Conservation (phyloP, 2,329 filamentous ascomycete species). For the Myrmaecium sp. region DNA sequence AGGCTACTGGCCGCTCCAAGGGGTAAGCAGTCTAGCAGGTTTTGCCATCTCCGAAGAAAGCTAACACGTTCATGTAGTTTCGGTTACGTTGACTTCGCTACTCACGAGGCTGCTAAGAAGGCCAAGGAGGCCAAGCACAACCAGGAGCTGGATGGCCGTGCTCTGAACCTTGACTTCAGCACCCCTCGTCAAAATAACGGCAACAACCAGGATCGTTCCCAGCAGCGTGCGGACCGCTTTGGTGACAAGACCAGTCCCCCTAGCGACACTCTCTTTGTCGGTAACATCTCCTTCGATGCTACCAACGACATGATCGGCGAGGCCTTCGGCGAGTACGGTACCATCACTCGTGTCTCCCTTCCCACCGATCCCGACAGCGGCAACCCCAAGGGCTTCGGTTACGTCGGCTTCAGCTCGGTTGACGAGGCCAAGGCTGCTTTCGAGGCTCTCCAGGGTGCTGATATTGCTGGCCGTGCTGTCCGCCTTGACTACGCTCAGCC, state of each 20-base stretch:
- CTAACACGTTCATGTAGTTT: conserved; percentile 35
- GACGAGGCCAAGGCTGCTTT: conserved; percentile 70
- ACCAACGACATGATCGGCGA: conserved; percentile 59
- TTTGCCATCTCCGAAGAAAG: conserved; percentile 5
- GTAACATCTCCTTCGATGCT: conserved; percentile 75
- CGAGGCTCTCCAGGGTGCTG: conserved; percentile 50
- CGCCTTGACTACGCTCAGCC: conserved; percentile 70
- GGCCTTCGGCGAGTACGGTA: conserved; percentile 55
- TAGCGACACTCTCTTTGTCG: conserved; percentile 77
- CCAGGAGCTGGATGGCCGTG: conserved; percentile 55
- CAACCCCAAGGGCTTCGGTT: conserved; percentile 80
- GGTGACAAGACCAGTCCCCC: conserved; percentile 68
- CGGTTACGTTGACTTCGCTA: conserved; percentile 79
- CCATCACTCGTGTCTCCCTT: conserved; percentile 64
- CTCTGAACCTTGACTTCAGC: conserved; percentile 65
- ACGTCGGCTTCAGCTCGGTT: conserved; percentile 65
- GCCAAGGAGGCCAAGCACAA: conserved; percentile 62
- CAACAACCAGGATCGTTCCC: conserved; percentile 24
- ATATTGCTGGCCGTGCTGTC: conserved; percentile 55
- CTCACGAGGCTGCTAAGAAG: conserved; percentile 47
- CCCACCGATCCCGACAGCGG: conserved; percentile 78
- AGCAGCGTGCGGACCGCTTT: conserved; percentile 47
- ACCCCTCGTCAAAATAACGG: conserved; percentile 42
- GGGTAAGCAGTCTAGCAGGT: conserved; percentile 34
- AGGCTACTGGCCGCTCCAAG: conserved; percentile 65